These are phyloP conservation scores for Rhynchospora tenuis DNA, from an alignment of 176 grass and related monocot species.

Conservation along the genomic window DNA sequence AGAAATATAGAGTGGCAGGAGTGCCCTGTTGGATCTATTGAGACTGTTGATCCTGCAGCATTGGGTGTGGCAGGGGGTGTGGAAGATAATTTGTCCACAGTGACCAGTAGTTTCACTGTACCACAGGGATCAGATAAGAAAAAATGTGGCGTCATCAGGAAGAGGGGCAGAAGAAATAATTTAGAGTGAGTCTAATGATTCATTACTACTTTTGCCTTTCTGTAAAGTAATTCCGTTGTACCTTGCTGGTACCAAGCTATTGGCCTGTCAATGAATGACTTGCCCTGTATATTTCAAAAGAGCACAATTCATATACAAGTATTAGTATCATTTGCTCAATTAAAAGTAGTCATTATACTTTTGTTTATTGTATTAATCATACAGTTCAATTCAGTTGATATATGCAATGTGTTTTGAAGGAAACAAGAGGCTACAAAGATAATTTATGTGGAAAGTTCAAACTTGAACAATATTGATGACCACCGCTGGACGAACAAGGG, in stretches of 20 bases:
- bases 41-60: not conserved
- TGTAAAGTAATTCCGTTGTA: not conserved
- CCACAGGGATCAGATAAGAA: not conserved
- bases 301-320: not conserved
- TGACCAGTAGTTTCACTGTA: not conserved
- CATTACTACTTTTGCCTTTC: not conserved
- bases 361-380: not conserved
- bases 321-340: not conserved
- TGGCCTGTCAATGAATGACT: no score
- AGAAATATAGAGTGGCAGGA: not conserved
- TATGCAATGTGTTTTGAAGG: not conserved
- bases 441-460: not conserved
- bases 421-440: not conserved
- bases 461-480: not conserved
- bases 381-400: not conserved
- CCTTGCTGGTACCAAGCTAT: not conserved
- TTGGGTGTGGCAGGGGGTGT: not conserved
- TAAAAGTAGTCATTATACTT: not conserved
- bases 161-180: not conserved
- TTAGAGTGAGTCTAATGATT: not conserved
- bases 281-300: not conserved
- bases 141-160: not conserved
- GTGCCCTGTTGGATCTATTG: constrained; percentile 19
- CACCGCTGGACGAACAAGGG: not conserved
- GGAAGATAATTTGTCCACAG: not conserved